Evolutionary conservation across 2,329 filamentous ascomycete species (phyloP).

Genomic region (Penicillium hesseltinei): DNA sequence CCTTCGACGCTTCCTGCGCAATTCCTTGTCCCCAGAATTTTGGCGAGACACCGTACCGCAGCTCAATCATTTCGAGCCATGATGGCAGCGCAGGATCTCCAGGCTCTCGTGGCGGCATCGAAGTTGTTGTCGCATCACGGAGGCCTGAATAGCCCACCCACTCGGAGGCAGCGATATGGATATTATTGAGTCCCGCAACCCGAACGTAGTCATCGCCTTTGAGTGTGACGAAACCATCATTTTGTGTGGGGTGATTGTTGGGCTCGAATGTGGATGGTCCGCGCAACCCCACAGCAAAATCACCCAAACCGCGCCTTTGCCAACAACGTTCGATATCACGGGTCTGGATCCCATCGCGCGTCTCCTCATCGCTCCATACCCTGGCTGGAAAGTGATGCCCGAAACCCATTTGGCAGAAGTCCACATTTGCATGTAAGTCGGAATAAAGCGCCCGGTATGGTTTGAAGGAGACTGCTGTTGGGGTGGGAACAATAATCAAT

Average conservation of each 20-base stretch:
- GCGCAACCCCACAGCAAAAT: slow-evolving; percentile 21
- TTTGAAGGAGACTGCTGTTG: slow-evolving; percentile 12
- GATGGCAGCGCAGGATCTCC: slow-evolving; percentile 13
- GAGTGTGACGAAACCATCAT: background rate
- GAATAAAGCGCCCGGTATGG: slow-evolving; percentile 22
- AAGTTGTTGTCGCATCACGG: slow-evolving; percentile 24
- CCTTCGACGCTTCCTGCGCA: slow-evolving; percentile 22
- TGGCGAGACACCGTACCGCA: slow-evolving; percentile 26
- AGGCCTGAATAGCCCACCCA: slow-evolving; percentile 25
- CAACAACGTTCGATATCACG: slow-evolving; percentile 20
- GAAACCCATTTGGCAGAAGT: slow-evolving; percentile 24
- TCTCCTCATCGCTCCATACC: slow-evolving; percentile 21
- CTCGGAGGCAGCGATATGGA: slow-evolving; percentile 4
- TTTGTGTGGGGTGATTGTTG: background rate
- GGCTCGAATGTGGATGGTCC: background rate
- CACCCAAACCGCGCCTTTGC: slow-evolving; percentile 11
- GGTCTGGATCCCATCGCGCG: slow-evolving; percentile 12
- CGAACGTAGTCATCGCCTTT: background rate
- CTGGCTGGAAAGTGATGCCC: slow-evolving; percentile 13
- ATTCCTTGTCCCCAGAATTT: slow-evolving; percentile 25
- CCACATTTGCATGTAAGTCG: slow-evolving; percentile 13
- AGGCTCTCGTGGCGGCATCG: slow-evolving; percentile 12
- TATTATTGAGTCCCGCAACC: background rate
- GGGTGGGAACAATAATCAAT: slow-evolving; percentile 21
- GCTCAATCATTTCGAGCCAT: slow-evolving; percentile 29